Base-by-base conservation (phyloP, 768 basidiomycete genomes). In the Kwoniella mangroviensis region DNA sequence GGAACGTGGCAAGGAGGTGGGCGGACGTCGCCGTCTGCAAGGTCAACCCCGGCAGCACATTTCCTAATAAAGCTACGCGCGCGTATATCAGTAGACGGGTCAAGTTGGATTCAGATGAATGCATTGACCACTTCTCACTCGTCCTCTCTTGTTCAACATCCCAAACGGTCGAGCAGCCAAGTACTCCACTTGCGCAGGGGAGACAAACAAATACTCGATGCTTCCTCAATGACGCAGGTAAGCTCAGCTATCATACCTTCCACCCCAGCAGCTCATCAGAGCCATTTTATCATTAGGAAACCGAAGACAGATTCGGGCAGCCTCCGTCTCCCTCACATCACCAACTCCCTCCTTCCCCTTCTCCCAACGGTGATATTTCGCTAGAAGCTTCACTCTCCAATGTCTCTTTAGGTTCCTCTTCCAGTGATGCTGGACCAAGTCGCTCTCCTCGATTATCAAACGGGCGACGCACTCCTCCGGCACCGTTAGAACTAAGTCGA, bases 351-450 rank as follows among this genome's bases (percentile, higher is more conserved):
- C 49, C 45, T 4, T 68, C 67, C n/a, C 45, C 53, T 17, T 22
- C 28, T n/a, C 49, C 52, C 1, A 59, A 64, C 17, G 62, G 43
- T 9, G 61, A 63, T 11, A 51, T 63, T 1, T 52, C 60, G 1
- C 53, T 63, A 0, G 67, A 63, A 40, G 17, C 60, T 19, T 63
- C 67, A 3, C 41, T 69, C 1, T 69, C 67, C 21, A 26, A 52
- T 1, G 42, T 63, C 0, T 69, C 67, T 5, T 34, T 69, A 34
- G 41, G 45, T 3, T 69, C 68, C 24, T 21, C 15, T 21, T 26
- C 6, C 0, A 41, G 52, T 15, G 63, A 65, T 15, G 65, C 65
- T 45, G 65, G 65, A 9, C 65, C 65, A 4, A 66, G 65, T 34
- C 54, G 56, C 13, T 42, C 53, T 7, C 17, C 49, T 45, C 61